These are phyloP conservation scores for Fusarium camptoceras DNA, from an alignment of 2,329 filamentous ascomycete genomes.

Conservation along the genomic window DNA sequence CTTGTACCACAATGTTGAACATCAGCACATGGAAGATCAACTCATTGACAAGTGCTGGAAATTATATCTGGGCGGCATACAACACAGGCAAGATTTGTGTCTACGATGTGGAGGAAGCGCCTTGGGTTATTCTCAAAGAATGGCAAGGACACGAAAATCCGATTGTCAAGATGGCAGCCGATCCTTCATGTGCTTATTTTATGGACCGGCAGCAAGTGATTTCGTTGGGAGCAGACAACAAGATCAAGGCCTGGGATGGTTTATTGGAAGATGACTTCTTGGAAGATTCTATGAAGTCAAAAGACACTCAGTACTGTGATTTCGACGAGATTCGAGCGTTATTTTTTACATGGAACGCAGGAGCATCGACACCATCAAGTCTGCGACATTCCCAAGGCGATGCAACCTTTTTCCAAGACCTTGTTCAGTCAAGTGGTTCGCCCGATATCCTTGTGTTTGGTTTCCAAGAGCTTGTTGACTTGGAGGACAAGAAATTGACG, in stretches of 20 bases:
- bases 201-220: slow-evolving; percentile 86
- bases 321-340: slow-evolving; percentile 85
- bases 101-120: slow-evolving; percentile 84
- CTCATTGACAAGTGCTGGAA: slow-evolving; percentile 81
- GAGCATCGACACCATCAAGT: slow-evolving; percentile 90
- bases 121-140: slow-evolving; percentile 93
- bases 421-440: slow-evolving; percentile 79
- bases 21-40: slow-evolving; percentile 97
- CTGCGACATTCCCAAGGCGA: slow-evolving; percentile 78
- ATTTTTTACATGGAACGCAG: slow-evolving; percentile 96
- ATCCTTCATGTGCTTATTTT: slow-evolving; percentile 86
- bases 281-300: slow-evolving; percentile 87
- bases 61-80: slow-evolving; percentile 91
- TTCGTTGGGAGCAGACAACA: slow-evolving; percentile 88
- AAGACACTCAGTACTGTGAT: slow-evolving; percentile 84
- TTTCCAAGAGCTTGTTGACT: slow-evolving; percentile 97
- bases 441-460: slow-evolving; percentile 95
- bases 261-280: slow-evolving; percentile 94
- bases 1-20: slow-evolving; percentile 82
- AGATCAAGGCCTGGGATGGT: slow-evolving; percentile 89
- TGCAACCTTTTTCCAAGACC: slow-evolving; percentile 81
- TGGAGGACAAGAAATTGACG: slow-evolving; percentile 97
- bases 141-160: slow-evolving; percentile 92
- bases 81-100: slow-evolving; percentile 95
- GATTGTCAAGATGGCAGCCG: slow-evolving; percentile 80